A percentile compares a stretch with the other conserved stretches of the same genome.
These are phyloP conservation scores for Sphaerulina musiva DNA, from an alignment of 2,329 filamentous ascomycete genomes.

Conservation along the genomic window DNA sequence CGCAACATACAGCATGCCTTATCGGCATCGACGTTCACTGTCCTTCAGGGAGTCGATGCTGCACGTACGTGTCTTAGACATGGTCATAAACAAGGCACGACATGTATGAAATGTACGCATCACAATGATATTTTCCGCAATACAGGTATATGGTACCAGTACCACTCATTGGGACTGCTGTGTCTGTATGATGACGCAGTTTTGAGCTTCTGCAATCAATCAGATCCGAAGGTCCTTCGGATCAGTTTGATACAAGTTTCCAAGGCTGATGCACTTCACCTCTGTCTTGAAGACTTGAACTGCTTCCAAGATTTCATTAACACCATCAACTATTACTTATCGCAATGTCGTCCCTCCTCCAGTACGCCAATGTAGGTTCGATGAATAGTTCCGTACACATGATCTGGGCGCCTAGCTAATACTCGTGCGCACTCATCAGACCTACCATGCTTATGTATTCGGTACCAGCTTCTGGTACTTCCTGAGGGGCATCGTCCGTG, in stretches of 20 bases:
- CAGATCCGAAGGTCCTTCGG: neutral
- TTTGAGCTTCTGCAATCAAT: neutral
- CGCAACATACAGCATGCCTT: too few species aligned
- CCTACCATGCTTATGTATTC: slow-evolving; percentile 29
- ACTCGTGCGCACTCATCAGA: slow-evolving; percentile 13
- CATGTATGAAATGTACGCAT: neutral
- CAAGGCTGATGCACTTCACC: neutral
- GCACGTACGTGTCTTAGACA: too few species aligned
- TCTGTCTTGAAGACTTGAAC: neutral
- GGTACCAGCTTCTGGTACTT: slow-evolving; percentile 35
- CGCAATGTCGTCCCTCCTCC: neutral
- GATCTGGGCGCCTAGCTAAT: slow-evolving; percentile 1
- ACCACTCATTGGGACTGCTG: neutral
- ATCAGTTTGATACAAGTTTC: neutral
- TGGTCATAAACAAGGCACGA: neutral
- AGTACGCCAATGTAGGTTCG: slow-evolving; percentile 7
- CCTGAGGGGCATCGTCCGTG: slow-evolving; percentile 29
- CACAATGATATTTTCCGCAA: neutral
- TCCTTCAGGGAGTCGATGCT: too few species aligned
- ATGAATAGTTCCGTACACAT: neutral
- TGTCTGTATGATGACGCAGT: neutral
- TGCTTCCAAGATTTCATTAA: neutral
- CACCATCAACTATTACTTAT: neutral
- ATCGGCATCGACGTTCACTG: too few species aligned
- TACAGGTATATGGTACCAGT: neutral